These are phyloP conservation scores for Amylostereum areolatum DNA, from an alignment of 1,284 basidiomycete genomes.

Conservation along the genomic window DNA sequence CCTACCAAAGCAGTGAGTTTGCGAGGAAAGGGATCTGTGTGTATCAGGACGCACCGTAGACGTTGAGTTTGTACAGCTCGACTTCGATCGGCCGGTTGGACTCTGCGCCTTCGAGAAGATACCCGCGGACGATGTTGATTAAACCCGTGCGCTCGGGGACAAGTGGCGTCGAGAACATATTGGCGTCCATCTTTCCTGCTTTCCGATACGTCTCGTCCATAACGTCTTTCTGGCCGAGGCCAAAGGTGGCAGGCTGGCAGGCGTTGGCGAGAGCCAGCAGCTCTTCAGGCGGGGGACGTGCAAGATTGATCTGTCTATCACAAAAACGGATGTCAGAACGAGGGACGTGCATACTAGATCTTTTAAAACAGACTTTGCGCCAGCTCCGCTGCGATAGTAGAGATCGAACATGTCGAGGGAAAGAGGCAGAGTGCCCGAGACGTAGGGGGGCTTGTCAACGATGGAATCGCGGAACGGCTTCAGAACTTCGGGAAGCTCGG, in stretches of 20 bases:
- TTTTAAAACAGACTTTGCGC: background rate
- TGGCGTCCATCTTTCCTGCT: conserved; percentile 11
- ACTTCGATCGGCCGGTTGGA: conserved; percentile 8
- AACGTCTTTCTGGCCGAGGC: conserved; percentile 7
- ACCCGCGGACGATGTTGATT: conserved; percentile 8
- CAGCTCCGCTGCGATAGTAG: conserved; percentile 1
- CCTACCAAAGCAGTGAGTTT: conserved; percentile 2
- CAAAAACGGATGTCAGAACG: background rate
- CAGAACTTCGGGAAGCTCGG: too few relatives aligned
- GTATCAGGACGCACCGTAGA: conserved; percentile 17
- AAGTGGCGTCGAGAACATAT: conserved; percentile 5
- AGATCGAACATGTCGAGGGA: conserved; percentile 1
- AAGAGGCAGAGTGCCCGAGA: conserved; percentile 3
- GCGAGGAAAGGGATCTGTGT: background rate
- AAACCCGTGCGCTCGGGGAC: conserved; percentile 9
- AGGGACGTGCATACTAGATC: background rate
- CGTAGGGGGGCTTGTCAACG: conserved; percentile 5
- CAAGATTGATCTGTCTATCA: conserved; percentile 4
- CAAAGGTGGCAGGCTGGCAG: conserved; percentile 11
- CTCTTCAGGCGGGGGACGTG: background rate
- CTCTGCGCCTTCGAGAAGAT: conserved; percentile 10
- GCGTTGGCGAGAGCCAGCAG: conserved; percentile 6
- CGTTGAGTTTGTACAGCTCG: conserved; percentile 23
- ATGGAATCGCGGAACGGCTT: too few relatives aligned
- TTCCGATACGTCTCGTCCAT: conserved; percentile 12